phyloP scores from a whole-genome alignment of 1,139 yeast species.

The Wickerhamomyces sp. region DNA sequence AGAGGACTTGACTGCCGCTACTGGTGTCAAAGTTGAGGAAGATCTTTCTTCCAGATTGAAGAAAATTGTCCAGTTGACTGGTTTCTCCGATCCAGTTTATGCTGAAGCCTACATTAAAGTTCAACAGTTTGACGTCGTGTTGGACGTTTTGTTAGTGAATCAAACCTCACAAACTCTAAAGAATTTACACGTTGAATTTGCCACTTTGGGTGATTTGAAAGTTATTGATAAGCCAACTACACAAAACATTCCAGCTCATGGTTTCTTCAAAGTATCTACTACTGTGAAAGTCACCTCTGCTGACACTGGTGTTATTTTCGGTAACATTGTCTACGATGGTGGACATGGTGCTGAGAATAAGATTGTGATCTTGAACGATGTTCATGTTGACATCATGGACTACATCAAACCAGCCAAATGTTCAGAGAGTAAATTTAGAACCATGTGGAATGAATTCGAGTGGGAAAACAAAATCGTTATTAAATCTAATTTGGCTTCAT shows the following conservation, averaged over 20 bases:
- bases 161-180: slow-evolving; percentile 91
- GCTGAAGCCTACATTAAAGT: slow-evolving; percentile 96
- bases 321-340: slow-evolving; percentile 95
- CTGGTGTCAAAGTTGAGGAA: slow-evolving; percentile 48
- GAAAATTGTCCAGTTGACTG: slow-evolving; percentile 89
- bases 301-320: slow-evolving; percentile 95
- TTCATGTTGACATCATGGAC: slow-evolving; percentile 95
- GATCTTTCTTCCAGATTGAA: slow-evolving; percentile 72
- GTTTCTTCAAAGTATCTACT: slow-evolving; percentile 84
- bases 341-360: slow-evolving; percentile 88
- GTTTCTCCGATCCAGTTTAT: slow-evolving; percentile 95
- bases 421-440: slow-evolving; percentile 85
- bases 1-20: slow-evolving; percentile 47
- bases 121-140: slow-evolving; percentile 91
- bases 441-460: slow-evolving; percentile 99
- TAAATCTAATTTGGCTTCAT: slow-evolving; percentile 60
- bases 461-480: slow-evolving; percentile 99
- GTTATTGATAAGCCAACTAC: slow-evolving; percentile 90
- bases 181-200: slow-evolving; percentile 91
- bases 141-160: slow-evolving; percentile 90
- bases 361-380: slow-evolving; percentile 88
- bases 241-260: slow-evolving; percentile 94
- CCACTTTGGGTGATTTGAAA: slow-evolving; percentile 92
- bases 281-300: slow-evolving; percentile 95
- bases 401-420: slow-evolving; percentile 93